Conservation (phyloP, 495 filamentous ascomycete species). For the Umbilicaria muhlenbergii region DNA sequence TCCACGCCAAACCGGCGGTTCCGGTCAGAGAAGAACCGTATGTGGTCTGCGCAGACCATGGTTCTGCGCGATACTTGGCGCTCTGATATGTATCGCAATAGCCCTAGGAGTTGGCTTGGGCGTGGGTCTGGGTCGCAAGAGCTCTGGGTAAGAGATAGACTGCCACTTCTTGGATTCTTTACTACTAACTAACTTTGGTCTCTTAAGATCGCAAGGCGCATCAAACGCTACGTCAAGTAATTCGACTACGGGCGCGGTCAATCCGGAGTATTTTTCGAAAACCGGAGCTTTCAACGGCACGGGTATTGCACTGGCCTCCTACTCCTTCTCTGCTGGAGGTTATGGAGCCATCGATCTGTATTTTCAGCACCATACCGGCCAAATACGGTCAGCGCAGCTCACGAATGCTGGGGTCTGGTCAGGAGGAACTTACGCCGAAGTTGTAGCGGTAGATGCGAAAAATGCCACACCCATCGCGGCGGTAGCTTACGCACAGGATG, state of each 20-base stretch:
- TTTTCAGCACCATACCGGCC: slow-evolving; percentile 20
- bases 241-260: not conserved
- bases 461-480: slow-evolving; percentile 21
- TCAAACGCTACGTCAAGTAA: not conserved
- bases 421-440: slow-evolving; percentile 14
- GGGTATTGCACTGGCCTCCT: slow-evolving; percentile 19
- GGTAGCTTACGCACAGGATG: slow-evolving; percentile 16
- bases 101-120: slow-evolving; percentile 11
- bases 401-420: slow-evolving; percentile 11
- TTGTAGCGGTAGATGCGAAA: slow-evolving; percentile 21
- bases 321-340: slow-evolving; percentile 15
- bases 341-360: slow-evolving; percentile 18
- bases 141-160: not conserved
- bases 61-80: slow-evolving; percentile 1
- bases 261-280: slow-evolving; percentile 10
- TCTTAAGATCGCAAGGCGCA: not conserved
- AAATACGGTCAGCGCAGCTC: slow-evolving; percentile 17
- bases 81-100: slow-evolving; percentile 5
- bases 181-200: not conserved
- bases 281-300: slow-evolving; percentile 22
- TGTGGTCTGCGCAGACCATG: not conserved
- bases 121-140: slow-evolving; percentile 11
- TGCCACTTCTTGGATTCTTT: not conserved
- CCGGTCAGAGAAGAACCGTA: not conserved
- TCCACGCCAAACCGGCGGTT: not conserved